Conservation (phyloP, 2,329 filamentous ascomycete species). For the Aspergillus neoniger region DNA sequence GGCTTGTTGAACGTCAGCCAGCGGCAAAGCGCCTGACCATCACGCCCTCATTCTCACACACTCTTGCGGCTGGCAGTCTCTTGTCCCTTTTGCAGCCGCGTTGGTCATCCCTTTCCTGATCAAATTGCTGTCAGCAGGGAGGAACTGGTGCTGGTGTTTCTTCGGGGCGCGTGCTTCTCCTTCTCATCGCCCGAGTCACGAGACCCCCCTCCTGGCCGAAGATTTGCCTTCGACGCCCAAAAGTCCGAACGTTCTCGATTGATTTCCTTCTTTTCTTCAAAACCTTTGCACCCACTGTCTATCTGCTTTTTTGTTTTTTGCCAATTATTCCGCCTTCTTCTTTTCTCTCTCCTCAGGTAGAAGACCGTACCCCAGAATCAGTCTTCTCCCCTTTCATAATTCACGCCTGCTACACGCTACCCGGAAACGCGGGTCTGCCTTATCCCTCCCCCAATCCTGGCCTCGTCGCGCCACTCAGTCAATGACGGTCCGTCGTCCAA, state of each 20-base stretch:
- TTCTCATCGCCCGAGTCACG: not conserved
- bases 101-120: too few species aligned
- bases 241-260: not conserved
- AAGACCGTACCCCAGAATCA: too few species aligned
- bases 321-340: not conserved
- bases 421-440: not conserved
- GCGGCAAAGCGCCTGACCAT: not conserved
- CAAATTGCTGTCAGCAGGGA: not conserved
- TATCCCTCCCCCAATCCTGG: constrained; percentile 20
- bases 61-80: not conserved
- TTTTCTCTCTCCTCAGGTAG: constrained; percentile 1
- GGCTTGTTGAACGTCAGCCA: not conserved
- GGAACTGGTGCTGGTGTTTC: not conserved
- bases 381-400: too few species aligned
- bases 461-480: constrained; percentile 30
- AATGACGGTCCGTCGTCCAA: constrained; percentile 36
- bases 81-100: not conserved
- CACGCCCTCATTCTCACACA: not conserved
- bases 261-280: not conserved
- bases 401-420: too few species aligned
- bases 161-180: not conserved
- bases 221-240: constrained; percentile 1
- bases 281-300: not conserved
- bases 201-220: not conserved
- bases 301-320: not conserved